Base-by-base conservation (phyloP, 345 rosid species). In the Arabidopsis arenosa region DNA sequence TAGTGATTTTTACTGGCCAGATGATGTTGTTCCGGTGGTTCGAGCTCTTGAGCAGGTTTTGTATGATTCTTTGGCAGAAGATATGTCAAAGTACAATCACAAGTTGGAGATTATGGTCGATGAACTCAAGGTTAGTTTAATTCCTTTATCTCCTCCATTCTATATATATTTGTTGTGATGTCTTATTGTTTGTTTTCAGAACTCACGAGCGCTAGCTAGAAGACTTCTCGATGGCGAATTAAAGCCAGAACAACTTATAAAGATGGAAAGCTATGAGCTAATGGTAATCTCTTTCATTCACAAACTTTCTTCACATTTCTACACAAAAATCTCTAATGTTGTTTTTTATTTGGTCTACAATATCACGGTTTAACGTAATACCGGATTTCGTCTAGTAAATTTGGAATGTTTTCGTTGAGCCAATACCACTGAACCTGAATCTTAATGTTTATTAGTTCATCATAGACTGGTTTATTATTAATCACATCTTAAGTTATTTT, bases 71-170 rank as follows among this genome's bases (percentile, higher is more conserved):
- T 74, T 90, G 65, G 75, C 80, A 6, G 57, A 71, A 4, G 90
- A 91, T 85, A 85, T 76, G 67, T 88, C 88, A 73, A 90, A 85
- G 73, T 92, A 92, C 68, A 85, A 87, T 75, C 83, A 86, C 66
- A 89, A 89, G 79, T 3, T 90, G 86, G 81, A 91, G 65, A 85
- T 79, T 77, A 77, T 94, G 23, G 76, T 67, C 39, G 82, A 84
- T 74, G 86, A 90, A 79, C 83, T 89, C 75, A 86, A 85, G 95
- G 97, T 90, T 62, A 75, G 68, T 66, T 58, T 63, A 48, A 57
- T 45, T 72, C 41, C 9, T 40, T 36, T 39, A 15, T 41, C 18
- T 26, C 40, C 26, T 26, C 41, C 56, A 37, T 21, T 47, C 13
- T 18, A 9, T 8, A 47, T 18, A 18, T 18, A 18, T 18, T 18